A percentile compares a stretch with the other conserved stretches of the same genome.
Conservation (phyloP, 805 yeast genomes). For the Ogataea trehalophila region DNA sequence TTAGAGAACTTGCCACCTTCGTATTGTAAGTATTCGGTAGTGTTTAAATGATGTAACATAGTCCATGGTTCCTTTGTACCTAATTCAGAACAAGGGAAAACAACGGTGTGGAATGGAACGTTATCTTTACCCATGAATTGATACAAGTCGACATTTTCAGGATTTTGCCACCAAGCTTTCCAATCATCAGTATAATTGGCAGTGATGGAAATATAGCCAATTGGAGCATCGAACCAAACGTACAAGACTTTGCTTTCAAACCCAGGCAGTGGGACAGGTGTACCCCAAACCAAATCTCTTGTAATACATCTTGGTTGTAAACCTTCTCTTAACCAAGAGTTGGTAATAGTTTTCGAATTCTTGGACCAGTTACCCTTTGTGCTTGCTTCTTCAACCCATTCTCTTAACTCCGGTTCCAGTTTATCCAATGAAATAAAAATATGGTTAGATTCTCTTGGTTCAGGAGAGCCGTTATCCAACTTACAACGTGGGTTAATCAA, state of each 20-base stretch:
- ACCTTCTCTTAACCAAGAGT: constrained; percentile 93
- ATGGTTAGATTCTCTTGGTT: constrained; percentile 77
- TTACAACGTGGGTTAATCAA: constrained; percentile 94
- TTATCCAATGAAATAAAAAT: constrained; percentile 79
- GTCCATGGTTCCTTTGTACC: constrained; percentile 93
- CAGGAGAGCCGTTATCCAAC: constrained; percentile 79
- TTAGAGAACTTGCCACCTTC: constrained; percentile 98
- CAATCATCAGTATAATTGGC: constrained; percentile 83
- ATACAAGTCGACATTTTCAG: constrained; percentile 81
- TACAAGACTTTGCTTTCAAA: constrained; percentile 87
- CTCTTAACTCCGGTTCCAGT: constrained; percentile 67
- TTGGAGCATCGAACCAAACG: constrained; percentile 99
- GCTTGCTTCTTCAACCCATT: constrained; percentile 69
- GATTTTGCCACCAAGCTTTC: constrained; percentile 92
- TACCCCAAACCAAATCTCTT: constrained; percentile 97
- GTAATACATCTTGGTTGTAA: constrained; percentile 93
- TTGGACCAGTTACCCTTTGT: constrained; percentile 84
- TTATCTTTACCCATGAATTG: constrained; percentile 99
- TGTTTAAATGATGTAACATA: constrained; percentile 79
- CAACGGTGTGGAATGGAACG: constrained; percentile 97
- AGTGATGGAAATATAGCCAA: constrained; percentile 94
- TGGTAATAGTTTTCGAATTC: constrained; percentile 83
- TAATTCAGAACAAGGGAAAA: constrained; percentile 88
- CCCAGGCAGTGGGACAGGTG: constrained; percentile 89
- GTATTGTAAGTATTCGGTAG: constrained; percentile 95